Evolutionary conservation across 2,329 filamentous ascomycete genomes (phyloP), one percentile per base, ranked within the genome.

Genomic region (Colletotrichum sp.): DNA sequence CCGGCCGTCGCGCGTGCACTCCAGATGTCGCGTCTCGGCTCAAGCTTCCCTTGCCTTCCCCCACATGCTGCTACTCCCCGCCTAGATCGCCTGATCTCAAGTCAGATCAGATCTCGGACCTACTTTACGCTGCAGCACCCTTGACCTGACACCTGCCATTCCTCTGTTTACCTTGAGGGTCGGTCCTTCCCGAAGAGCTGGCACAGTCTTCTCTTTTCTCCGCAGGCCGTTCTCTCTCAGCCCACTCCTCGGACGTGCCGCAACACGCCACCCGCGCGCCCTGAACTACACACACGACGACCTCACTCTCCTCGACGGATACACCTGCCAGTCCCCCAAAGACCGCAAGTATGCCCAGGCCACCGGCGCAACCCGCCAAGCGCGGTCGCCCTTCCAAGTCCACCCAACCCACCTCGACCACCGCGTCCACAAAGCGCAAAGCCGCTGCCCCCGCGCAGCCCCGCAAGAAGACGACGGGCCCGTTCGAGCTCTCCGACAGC

Each of bases 401-500:
- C 5, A 77, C 77, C 28, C 43, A 67, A 4, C 34, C 68, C 15
- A 64, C 56, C 56, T 32, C 62, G 13, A 74, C 64, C 27, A 2
- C 55, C 43, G 43, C 43, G n/a, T 52, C 6, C 25, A 39, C 65
- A 67, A 74, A 74, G 52, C 71, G 71, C 25, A 64, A 78, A 66
- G 79, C 82, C 16, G 77, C 80, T 66, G 13, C 82, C 82, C 78
- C 80, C 69, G 15, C 82, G 82, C 79, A 82, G 70, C 70, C 69
- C 15, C 72, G 56, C 27, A 66, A 60, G 9, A 69, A 78, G 18
- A 62, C 76, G 4, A 61, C 67, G n/a, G 76, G 85, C 34, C 83
- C 83, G 3, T 85, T 85, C 69, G 83, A 84, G 34, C 81, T 82
- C 18, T 84, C 83, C 3, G 85, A 85, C 58, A 80, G 79, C 18